Conservation (phyloP, 805 yeast genomes). For the Candida chilensis region DNA sequence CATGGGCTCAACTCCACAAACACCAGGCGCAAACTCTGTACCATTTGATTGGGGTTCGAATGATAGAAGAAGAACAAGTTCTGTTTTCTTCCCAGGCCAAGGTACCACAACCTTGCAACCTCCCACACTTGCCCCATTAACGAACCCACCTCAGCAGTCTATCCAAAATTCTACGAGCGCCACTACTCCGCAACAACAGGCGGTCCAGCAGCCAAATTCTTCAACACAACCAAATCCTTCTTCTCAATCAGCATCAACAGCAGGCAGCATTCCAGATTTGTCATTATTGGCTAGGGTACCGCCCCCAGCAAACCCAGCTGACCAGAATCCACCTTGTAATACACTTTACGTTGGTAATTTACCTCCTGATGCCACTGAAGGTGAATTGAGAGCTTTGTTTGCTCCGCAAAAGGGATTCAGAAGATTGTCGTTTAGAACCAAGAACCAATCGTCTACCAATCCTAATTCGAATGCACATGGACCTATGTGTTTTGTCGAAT, state of each 20-base stretch:
- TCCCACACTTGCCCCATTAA: constrained; percentile 6
- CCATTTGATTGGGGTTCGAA: constrained; percentile 24
- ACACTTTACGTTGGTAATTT: constrained; percentile 94
- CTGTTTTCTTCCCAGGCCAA: constrained; percentile 36
- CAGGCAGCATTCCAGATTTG: constrained; percentile 42
- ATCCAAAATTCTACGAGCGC: neutral
- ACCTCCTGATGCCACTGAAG: constrained; percentile 95
- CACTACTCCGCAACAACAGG: constrained; percentile 4
- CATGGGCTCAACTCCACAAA: constrained; percentile 24
- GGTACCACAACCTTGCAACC: constrained; percentile 7
- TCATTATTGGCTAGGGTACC: constrained; percentile 73
- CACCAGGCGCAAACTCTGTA: constrained; percentile 17
- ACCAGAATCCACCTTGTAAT: constrained; percentile 98
- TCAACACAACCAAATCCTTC: constrained; percentile 5
- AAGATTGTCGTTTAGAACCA: constrained; percentile 84
- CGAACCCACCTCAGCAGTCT: constrained; percentile 1
- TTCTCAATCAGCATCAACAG: constrained; percentile 12
- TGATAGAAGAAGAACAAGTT: constrained; percentile 42
- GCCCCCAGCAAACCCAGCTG: constrained; percentile 96
- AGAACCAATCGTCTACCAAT: constrained; percentile 22
- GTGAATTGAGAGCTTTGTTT: constrained; percentile 80
- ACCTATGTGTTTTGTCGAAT: constrained; percentile 99
- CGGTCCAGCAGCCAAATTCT: constrained; percentile 3
- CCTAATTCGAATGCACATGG: constrained; percentile 53
- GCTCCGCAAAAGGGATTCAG: constrained; percentile 89